Conservation (phyloP, 495 filamentous ascomycete genomes). For the Achaetomiella virescens region DNA sequence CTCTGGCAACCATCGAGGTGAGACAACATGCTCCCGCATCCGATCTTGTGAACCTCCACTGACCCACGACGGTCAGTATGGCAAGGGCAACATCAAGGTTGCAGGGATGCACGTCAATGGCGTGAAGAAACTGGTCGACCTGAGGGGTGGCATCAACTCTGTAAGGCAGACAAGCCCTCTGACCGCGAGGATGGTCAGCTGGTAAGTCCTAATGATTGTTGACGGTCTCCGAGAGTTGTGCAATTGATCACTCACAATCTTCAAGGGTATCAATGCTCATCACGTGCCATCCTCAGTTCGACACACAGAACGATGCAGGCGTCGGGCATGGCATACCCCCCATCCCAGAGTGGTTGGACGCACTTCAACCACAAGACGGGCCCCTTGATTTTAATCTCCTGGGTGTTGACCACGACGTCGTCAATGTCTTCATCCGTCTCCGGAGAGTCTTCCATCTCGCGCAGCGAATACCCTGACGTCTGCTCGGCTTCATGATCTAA, state of each 20-base stretch:
- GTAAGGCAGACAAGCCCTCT: slow-evolving; percentile 44
- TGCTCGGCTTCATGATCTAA: slow-evolving; percentile 45
- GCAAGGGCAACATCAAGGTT: slow-evolving; percentile 41
- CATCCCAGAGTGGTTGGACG: slow-evolving; percentile 35
- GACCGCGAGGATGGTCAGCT: slow-evolving; percentile 47
- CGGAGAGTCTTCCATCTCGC: slow-evolving; percentile 33
- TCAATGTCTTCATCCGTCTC: slow-evolving; percentile 38
- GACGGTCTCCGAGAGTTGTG: not conserved
- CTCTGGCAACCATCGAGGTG: slow-evolving; percentile 48
- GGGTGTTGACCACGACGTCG: slow-evolving; percentile 29
- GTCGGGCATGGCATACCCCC: slow-evolving; percentile 42
- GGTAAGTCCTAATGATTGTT: slow-evolving; percentile 28
- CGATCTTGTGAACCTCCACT: not conserved
- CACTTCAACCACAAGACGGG: not conserved
- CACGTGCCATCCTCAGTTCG: slow-evolving; percentile 43
- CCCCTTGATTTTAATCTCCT: slow-evolving; percentile 14
- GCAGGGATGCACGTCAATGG: slow-evolving; percentile 47
- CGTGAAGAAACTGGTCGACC: slow-evolving; percentile 38
- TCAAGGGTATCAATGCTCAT: slow-evolving; percentile 48
- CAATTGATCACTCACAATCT: not conserved
- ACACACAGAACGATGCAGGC: slow-evolving; percentile 43
- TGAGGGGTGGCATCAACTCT: slow-evolving; percentile 44
- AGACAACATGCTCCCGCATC: slow-evolving; percentile 5
- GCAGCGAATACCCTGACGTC: slow-evolving; percentile 23
- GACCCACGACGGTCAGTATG: slow-evolving; percentile 30